Percentiles rank a stretch among this genome's conserved stretches.
Evolutionary conservation across 2,329 filamentous ascomycete genomes (phyloP).

Genomic region (Nemania sp.): DNA sequence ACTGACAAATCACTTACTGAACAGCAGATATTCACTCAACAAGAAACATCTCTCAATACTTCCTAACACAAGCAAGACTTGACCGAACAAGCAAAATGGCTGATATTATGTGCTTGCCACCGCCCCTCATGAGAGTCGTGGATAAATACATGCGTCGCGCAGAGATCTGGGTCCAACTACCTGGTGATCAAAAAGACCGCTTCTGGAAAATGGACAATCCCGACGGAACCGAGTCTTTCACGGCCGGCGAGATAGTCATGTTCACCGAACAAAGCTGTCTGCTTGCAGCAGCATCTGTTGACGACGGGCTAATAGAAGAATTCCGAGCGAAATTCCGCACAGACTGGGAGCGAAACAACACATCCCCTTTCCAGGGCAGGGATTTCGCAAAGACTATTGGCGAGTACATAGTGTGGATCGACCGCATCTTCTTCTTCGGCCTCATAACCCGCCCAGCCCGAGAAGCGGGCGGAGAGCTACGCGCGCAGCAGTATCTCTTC

Average conservation of each 20-base stretch:
- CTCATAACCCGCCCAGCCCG: neutral
- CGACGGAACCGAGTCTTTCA: neutral
- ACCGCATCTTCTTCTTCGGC: constrained; percentile 10
- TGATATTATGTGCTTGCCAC: neutral
- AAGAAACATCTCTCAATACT: no score
- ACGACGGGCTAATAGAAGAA: neutral
- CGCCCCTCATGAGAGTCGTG: neutral
- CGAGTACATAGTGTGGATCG: constrained; percentile 8
- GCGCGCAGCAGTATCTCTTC: neutral
- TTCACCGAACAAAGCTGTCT: constrained; percentile 8
- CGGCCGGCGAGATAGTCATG: neutral
- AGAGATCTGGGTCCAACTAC: neutral
- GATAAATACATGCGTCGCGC: neutral
- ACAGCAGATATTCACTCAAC: no score
- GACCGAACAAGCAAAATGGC: neutral
- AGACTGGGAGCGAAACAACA: neutral
- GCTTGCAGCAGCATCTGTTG: neutral
- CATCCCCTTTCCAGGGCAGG: neutral
- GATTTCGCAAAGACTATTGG: neutral
- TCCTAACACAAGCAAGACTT: no score
- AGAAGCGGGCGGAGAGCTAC: neutral
- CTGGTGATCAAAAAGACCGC: neutral
- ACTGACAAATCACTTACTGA: no score
- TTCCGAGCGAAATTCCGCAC: neutral
- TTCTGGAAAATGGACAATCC: constrained; percentile 4